Evolutionary conservation across 495 filamentous ascomycete genomes (phyloP), one percentile per base, ranked within the genome.

Genomic region (Filosporella fistucella): DNA sequence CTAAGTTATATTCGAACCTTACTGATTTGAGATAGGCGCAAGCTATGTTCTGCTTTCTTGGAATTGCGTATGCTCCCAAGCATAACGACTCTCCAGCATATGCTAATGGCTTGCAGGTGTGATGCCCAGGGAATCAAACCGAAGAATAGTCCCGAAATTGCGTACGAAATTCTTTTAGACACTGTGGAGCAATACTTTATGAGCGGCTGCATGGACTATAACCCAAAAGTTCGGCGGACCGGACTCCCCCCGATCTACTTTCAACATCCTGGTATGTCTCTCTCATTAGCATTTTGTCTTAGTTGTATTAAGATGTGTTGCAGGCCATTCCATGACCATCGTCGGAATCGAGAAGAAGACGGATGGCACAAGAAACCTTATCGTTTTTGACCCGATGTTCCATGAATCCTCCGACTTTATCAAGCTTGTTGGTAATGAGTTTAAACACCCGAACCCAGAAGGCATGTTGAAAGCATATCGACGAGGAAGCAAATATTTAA

Each of bases 341-440:
- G 72, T 98, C 43, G 93, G 93, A 1, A 74, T 95, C 29, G 91
- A 96, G 59, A 72, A 74, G 21, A 75, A 73, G 8, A 69, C 62
- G 25, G 75, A 84, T 49, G 89, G 89, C 24, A 64, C 66, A 24
- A 73, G 76, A 40, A 85, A 87, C 52, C 65, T 98, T 8, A 66
- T 98, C 3, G 85, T 96, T 16, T 95, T 95, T 56, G 93, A 97
- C 63, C 89, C 93, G 1, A 85, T 85, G 68, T 91, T 88, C 61
- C 78, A 81, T 39, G 85, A 89, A 26, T 76, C 85, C 1, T 66
- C 73, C 2, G 74, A 66, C 5, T 76, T 95, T 49, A 69, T 68
- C 17, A 74, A 73, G 24, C 59, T 85, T 14, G 65, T 82, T 43
- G 78, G 66, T 22, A 47, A 57, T 36, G 60, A 60, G 1, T 68